Conservation (phyloP, 768 basidiomycete genomes). For the Tulasnella sp. region DNA sequence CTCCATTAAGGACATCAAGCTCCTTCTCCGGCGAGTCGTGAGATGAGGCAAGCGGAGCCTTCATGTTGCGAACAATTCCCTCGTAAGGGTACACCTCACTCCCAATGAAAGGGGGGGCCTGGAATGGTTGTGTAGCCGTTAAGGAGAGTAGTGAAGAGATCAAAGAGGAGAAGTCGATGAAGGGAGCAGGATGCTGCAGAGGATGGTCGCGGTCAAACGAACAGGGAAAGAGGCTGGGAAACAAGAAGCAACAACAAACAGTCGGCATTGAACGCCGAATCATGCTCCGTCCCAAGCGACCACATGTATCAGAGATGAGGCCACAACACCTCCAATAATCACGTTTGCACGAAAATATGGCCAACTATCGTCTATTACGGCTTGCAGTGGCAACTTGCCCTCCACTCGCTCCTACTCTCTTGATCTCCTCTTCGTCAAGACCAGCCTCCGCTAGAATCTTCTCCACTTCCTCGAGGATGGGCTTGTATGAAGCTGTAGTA, state of each 20-base stretch:
- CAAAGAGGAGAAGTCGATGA: not conserved
- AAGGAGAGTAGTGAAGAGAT: not conserved
- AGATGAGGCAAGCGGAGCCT: not conserved
- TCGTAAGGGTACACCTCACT: not conserved
- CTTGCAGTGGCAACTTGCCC: not conserved
- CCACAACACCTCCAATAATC: not conserved
- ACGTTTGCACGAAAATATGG: not conserved
- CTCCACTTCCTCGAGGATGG: slow-evolving; percentile 78
- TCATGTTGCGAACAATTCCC: not conserved
- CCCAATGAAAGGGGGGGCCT: not conserved
- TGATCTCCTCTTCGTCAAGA: slow-evolving; percentile 81
- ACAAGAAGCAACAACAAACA: not conserved
- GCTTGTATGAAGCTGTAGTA: slow-evolving; percentile 71
- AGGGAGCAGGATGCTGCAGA: not conserved
- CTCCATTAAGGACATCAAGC: not conserved
- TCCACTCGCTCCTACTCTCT: slow-evolving; percentile 55
- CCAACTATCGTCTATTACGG: slow-evolving; percentile 21
- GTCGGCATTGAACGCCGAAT: not conserved
- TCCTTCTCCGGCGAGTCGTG: not conserved
- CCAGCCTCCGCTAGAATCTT: slow-evolving; percentile 83
- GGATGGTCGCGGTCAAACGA: not conserved
- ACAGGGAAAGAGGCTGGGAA: not conserved
- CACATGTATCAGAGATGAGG: not conserved
- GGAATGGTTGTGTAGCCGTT: not conserved
- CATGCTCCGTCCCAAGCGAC: not conserved